Conservation (phyloP, 2,329 filamentous ascomycete species). For the Blumeria graminis region DNA sequence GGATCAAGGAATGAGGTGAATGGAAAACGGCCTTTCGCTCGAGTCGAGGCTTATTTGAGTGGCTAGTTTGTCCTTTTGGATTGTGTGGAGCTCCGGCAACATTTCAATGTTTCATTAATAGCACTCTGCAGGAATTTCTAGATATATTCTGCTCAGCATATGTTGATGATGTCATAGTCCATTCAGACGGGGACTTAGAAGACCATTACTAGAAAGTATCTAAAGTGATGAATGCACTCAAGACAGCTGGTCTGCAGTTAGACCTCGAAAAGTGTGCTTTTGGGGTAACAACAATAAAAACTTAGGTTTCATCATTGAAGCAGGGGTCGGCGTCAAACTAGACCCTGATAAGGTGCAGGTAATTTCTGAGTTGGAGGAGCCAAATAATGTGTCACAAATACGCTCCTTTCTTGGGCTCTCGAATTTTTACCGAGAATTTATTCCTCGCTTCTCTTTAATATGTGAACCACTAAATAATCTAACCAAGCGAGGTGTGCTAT, state of each 20-base stretch:
- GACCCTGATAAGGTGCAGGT: background rate
- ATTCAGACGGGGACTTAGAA: background rate
- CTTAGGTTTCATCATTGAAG: background rate
- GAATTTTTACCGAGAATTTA: background rate
- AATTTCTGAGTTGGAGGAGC: background rate
- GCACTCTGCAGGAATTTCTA: background rate
- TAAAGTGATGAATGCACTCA: background rate
- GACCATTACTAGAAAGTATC: background rate
- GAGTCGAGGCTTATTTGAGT: background rate
- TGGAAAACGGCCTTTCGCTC: background rate
- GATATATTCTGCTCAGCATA: background rate
- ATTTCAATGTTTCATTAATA: background rate
- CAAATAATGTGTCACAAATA: background rate
- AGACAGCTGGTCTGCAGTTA: background rate
- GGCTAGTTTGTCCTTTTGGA: slow-evolving; percentile 1
- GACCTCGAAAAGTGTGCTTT: background rate
- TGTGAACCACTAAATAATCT: background rate
- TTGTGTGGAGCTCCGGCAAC: background rate
- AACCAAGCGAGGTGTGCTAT: background rate
- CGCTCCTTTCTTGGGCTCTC: background rate
- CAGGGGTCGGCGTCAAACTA: background rate
- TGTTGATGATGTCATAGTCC: background rate
- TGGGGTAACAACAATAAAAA: background rate
- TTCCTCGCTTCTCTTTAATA: background rate
- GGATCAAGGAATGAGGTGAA: background rate